A percentile compares a stretch with the other conserved stretches of the same genome.
phyloP scores from a whole-genome alignment of 345 rosid genomes.

The Atalantia buxifolia region DNA sequence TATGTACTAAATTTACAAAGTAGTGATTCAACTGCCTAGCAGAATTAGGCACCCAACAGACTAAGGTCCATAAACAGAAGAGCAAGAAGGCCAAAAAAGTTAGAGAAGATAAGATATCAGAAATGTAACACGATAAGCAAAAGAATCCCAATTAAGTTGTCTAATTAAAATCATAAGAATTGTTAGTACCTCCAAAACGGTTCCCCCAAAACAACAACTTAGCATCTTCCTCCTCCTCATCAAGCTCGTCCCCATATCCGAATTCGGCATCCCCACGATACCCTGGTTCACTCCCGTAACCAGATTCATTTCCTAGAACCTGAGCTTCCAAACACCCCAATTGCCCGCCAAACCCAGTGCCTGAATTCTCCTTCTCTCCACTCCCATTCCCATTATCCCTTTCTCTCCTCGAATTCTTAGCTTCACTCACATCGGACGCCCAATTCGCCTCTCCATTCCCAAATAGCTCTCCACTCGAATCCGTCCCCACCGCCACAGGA shows the following conservation, averaged over 20 bases:
- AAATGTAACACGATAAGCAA: not conserved
- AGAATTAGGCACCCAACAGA: not conserved
- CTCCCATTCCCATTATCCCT: constrained; percentile 55
- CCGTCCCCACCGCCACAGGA: constrained; percentile 81
- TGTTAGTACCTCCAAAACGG: constrained; percentile 50
- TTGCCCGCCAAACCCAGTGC: constrained; percentile 46
- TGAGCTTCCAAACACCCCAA: constrained; percentile 53
- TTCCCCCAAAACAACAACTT: constrained; percentile 80
- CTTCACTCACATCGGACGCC: constrained; percentile 92
- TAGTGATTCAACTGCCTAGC: not conserved
- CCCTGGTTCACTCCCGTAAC: constrained; percentile 96
- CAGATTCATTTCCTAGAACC: constrained; percentile 80
- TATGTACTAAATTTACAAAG: not conserved
- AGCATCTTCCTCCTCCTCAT: constrained; percentile 91
- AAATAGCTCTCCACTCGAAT: constrained; percentile 95
- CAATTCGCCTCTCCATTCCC: constrained; percentile 71
- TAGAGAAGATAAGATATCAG: not conserved
- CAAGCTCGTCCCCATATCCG: constrained; percentile 90
- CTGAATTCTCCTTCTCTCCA: constrained; percentile 47
- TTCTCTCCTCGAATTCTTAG: constrained; percentile 59
- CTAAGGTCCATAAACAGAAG: not conserved
- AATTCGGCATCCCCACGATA: constrained; percentile 96
- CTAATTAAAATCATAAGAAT: not conserved
- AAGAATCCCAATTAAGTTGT: not conserved
- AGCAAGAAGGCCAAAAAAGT: not conserved